phyloP scores from a whole-genome alignment of 371 early-diverging fungal genomes.

The Mortierella sp. region DNA sequence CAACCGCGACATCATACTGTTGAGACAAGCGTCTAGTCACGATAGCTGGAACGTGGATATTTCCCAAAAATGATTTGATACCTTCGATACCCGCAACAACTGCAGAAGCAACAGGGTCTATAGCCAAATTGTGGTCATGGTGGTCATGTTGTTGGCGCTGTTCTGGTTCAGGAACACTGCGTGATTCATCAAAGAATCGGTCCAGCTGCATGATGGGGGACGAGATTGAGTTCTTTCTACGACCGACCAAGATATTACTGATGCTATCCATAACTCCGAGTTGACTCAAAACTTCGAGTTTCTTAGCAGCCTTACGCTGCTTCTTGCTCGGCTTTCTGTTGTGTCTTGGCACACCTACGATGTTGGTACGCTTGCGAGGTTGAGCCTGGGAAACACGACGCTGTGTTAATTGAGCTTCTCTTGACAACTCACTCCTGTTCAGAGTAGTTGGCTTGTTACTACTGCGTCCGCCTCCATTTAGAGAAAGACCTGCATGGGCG shows the following conservation, averaged over 20 bases:
- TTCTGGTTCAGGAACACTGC: background rate
- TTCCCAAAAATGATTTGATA: slow-evolving; percentile 15
- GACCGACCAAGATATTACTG: slow-evolving; percentile 20
- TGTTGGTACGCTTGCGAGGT: background rate
- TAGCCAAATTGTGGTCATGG: background rate
- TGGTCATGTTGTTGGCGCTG: no score
- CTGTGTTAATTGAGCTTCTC: background rate
- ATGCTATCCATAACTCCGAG: slow-evolving; percentile 23
- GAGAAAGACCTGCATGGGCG: background rate
- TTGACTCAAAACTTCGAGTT: slow-evolving; percentile 1
- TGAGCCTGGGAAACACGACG: background rate
- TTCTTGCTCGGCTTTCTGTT: slow-evolving; percentile 29
- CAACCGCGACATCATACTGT: background rate
- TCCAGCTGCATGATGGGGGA: slow-evolving; percentile 28
- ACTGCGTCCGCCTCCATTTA: background rate
- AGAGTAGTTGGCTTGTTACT: background rate
- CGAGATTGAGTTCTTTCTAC: slow-evolving; percentile 32
- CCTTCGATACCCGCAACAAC: slow-evolving; percentile 16
- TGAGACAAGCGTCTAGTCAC: background rate
- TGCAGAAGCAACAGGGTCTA: slow-evolving; percentile 8
- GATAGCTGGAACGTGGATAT: slow-evolving; percentile 29
- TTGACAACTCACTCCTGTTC: background rate
- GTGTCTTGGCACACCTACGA: background rate
- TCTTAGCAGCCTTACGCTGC: slow-evolving; percentile 38
- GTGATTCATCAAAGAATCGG: slow-evolving; percentile 23